These are phyloP conservation scores for Panus rudis DNA, from an alignment of 768 basidiomycete species.

Conservation along the genomic window DNA sequence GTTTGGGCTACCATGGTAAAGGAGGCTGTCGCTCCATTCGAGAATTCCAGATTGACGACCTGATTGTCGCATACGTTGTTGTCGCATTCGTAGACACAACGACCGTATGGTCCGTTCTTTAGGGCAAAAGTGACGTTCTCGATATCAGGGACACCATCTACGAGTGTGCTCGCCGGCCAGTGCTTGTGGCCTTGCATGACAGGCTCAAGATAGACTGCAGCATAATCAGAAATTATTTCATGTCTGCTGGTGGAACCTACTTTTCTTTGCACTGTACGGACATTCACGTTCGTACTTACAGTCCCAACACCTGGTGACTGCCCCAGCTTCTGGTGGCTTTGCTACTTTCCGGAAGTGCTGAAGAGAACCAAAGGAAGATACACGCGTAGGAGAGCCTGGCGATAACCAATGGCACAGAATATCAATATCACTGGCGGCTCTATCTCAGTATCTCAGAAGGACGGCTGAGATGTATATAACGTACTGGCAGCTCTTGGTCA, in stretches of 20 bases:
- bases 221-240: too few species aligned
- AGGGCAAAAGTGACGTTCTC: slow-evolving; percentile 77
- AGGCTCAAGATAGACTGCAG: slow-evolving; percentile 74
- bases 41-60: slow-evolving; percentile 84
- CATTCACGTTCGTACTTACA: slow-evolving; percentile 69
- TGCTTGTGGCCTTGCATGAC: slow-evolving; percentile 42
- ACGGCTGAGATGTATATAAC: slow-evolving; percentile 22
- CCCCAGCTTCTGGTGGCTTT: slow-evolving; percentile 66
- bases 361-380: slow-evolving; percentile 84
- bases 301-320: slow-evolving; percentile 66
- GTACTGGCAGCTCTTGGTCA: slow-evolving; percentile 91
- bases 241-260: slow-evolving; percentile 31
- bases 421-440: slow-evolving; percentile 65
- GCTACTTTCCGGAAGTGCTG: slow-evolving; percentile 69
- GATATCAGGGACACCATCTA: slow-evolving; percentile 81
- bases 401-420: slow-evolving; percentile 73
- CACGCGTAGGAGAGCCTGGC: slow-evolving; percentile 54
- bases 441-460: not conserved
- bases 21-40: slow-evolving; percentile 71
- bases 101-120: slow-evolving; percentile 64
- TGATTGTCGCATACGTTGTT: slow-evolving; percentile 92
- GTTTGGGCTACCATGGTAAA: slow-evolving; percentile 90
- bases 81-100: slow-evolving; percentile 76
- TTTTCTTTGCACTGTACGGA: slow-evolving; percentile 82
- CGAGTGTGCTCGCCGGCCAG: slow-evolving; percentile 66